Percentiles rank a stretch among this genome's conserved stretches.
phyloP scores from a whole-genome alignment of 2,329 filamentous ascomycete species.

The Xylariaceae sp. region DNA sequence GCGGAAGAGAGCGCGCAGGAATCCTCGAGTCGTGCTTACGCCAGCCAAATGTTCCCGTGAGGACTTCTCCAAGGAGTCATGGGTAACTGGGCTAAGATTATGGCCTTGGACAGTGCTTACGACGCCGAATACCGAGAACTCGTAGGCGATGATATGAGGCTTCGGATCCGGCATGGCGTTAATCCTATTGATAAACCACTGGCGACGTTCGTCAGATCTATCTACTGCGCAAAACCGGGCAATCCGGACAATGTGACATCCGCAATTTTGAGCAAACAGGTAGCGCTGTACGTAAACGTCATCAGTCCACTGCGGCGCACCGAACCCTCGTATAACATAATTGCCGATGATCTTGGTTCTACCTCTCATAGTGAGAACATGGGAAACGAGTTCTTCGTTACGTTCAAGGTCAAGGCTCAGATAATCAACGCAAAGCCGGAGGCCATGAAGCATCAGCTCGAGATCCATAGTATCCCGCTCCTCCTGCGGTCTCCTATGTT shows the following conservation, averaged over 20 bases:
- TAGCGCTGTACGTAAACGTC: slow-evolving; percentile 56
- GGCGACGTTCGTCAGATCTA: slow-evolving; percentile 52
- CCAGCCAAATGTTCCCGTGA: slow-evolving; percentile 48
- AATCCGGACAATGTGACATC: slow-evolving; percentile 65
- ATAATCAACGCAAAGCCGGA: slow-evolving; percentile 69
- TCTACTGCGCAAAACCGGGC: slow-evolving; percentile 61
- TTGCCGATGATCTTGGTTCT: slow-evolving; percentile 64
- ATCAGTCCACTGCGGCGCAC: slow-evolving; percentile 58
- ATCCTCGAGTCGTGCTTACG: slow-evolving; percentile 58
- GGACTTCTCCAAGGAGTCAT: slow-evolving; percentile 46
- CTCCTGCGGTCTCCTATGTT: slow-evolving; percentile 41
- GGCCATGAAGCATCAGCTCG: slow-evolving; percentile 62
- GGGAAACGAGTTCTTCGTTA: slow-evolving; percentile 50
- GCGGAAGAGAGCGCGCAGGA: slow-evolving; percentile 62
- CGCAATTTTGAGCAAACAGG: slow-evolving; percentile 54
- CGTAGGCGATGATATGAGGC: slow-evolving; percentile 53
- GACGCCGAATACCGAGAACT: slow-evolving; percentile 49
- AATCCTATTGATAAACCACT: slow-evolving; percentile 54
- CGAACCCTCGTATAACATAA: slow-evolving; percentile 50
- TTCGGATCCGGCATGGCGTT: slow-evolving; percentile 47
- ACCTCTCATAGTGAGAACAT: slow-evolving; percentile 56
- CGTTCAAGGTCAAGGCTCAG: slow-evolving; percentile 65
- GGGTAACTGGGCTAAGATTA: slow-evolving; percentile 57
- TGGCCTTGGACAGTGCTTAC: slow-evolving; percentile 46
- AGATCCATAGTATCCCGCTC: slow-evolving; percentile 52